Percentiles rank a stretch among this genome's conserved stretches.
Conservation (phyloP, 495 filamentous ascomycete species). For the Penicillium salamii region DNA sequence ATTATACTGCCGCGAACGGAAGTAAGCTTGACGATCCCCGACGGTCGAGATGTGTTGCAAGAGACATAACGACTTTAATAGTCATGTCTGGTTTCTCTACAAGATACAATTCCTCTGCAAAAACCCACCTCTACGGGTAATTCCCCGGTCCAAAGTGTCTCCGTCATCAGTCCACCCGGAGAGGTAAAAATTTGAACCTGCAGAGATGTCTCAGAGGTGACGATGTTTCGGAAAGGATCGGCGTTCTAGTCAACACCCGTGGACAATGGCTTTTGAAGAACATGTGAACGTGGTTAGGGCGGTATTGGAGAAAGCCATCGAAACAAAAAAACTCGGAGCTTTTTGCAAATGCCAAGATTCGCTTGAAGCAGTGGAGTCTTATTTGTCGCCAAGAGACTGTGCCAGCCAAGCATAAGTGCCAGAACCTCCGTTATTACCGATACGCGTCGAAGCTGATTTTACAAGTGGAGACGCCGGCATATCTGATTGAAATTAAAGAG, state of each 20-base stretch:
- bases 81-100: no score
- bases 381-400: not conserved
- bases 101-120: no score
- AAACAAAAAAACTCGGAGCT: not conserved
- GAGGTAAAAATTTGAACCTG: not conserved
- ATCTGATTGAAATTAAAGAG: constrained; percentile 6
- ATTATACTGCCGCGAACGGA: not conserved
- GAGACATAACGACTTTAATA: not conserved
- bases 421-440: not conserved
- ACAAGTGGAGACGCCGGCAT: constrained; percentile 3
- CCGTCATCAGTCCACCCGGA: constrained; percentile 4
- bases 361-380: constrained; percentile 1
- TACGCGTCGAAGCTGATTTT: not conserved
- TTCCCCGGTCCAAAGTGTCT: not conserved
- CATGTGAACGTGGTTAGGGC: not conserved
- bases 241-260: not conserved
- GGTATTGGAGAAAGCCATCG: not conserved
- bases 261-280: not conserved
- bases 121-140: no score
- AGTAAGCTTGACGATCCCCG: not conserved
- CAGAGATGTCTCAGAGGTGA: not conserved
- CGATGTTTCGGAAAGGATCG: not conserved
- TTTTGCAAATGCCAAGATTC: constrained; percentile 3
- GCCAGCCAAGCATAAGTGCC: constrained; percentile 1
- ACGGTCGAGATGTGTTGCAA: not conserved